Evolutionary conservation across 2,329 filamentous ascomycete genomes (phyloP), one percentile per base, ranked within the genome.

Genomic region (Sphaerostilbella broomeana): DNA sequence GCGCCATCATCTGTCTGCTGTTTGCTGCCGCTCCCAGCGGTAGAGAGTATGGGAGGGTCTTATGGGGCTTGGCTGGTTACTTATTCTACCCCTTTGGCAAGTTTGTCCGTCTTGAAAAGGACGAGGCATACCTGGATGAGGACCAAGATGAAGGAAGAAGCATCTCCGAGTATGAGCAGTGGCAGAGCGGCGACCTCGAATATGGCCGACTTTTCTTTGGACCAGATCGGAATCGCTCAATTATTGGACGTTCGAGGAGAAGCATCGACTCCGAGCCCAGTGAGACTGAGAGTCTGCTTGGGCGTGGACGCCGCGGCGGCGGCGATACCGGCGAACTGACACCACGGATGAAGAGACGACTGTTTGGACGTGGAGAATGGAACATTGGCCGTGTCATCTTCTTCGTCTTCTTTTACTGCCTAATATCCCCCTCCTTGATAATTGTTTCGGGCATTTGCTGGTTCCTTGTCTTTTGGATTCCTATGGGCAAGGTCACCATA

Each of bases 121-220:
- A 98, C 51, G 92, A 97, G 56, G 84, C 85, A 29, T 98, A 98
- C 57, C 72, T 87, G 33, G 85, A 95, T 45, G 92, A 98, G 64
- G 92, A 98, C 54, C 80, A 92, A 55, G 89, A 90, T 27, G 92
- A 98, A 63, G 92, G 92, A 15, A 80, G 92, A 56, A 97, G 89
- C 65, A 95, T 98, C 56, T 94, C 86, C 54, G 92, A 98, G 66
- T 98, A 98, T 58, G 92, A 98, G 61, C 88, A 95, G 64, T 98
- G 92, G 92, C 92, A 98, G 65, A 95, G 81, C 57, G 92, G 92
- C 35, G 92, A 98, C 56, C 75, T 98, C 22, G 92, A 98, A 62
- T 88, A 97, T 59, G 92, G 92, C 3, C 78, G 90, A 22, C 75
- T 98, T 3, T 97, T 98, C 68, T 98, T 98, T 59, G 94, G 92